phyloP scores from a whole-genome alignment of 495 filamentous ascomycete species.

The Hyaloscypha bicolor region DNA sequence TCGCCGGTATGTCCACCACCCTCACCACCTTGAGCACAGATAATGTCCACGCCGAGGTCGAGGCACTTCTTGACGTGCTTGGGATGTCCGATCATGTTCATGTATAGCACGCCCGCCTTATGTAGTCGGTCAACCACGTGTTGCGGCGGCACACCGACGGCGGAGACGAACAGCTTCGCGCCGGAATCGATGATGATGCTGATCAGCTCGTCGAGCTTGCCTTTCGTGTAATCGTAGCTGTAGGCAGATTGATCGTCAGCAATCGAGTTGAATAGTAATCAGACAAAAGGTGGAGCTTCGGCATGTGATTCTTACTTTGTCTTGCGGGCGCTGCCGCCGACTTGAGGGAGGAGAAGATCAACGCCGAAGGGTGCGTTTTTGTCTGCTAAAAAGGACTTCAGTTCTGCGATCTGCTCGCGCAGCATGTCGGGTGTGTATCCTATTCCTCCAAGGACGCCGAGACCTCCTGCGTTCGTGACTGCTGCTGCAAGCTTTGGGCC shows the following conservation, averaged over 20 bases:
- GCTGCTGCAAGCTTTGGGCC: slow-evolving; percentile 96
- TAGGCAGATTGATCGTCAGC: slow-evolving; percentile 15
- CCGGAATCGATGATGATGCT: slow-evolving; percentile 90
- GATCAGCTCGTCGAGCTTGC: slow-evolving; percentile 89
- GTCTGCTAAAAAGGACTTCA: slow-evolving; percentile 86
- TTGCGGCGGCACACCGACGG: slow-evolving; percentile 91
- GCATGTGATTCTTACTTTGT: slow-evolving; percentile 70
- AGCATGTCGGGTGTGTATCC: slow-evolving; percentile 98
- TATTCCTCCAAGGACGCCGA: slow-evolving; percentile 95
- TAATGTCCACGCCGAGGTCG: slow-evolving; percentile 85
- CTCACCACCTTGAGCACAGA: slow-evolving; percentile 92
- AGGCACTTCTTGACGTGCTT: slow-evolving; percentile 97
- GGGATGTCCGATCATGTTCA: slow-evolving; percentile 99
- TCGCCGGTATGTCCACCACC: slow-evolving; percentile 91
- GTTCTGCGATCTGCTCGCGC: slow-evolving; percentile 87
- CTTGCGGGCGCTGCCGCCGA: slow-evolving; percentile 90
- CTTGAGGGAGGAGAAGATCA: slow-evolving; percentile 90
- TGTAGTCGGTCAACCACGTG: slow-evolving; percentile 87
- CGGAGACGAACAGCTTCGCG: slow-evolving; percentile 92
- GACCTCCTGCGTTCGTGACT: slow-evolving; percentile 94
- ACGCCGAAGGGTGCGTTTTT: slow-evolving; percentile 99
- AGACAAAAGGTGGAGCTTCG: slow-evolving; percentile 9
- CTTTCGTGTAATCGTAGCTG: slow-evolving; percentile 99
- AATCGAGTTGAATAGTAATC: slow-evolving; percentile 25
- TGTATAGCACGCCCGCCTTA: slow-evolving; percentile 85